Base-by-base conservation (phyloP, 169 alveolate species). In the Cryptosporidium meleagridis region DNA sequence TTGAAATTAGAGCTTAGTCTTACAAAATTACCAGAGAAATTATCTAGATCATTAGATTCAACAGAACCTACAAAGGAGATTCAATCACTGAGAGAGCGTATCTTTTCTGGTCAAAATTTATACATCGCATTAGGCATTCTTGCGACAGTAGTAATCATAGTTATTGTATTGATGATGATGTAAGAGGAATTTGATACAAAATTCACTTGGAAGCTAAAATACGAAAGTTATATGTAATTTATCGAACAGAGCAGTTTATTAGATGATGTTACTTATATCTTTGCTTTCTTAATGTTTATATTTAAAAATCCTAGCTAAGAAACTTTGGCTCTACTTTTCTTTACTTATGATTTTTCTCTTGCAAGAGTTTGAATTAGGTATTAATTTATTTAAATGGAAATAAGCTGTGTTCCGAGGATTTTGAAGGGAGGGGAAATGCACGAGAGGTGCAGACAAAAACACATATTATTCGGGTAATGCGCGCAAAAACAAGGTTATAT, bases 101-200 rank as follows among this genome's bases (percentile, higher is more conserved):
- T 80, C 48, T 80, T 62, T 39, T 37, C 68, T 45, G 89, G 89
- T 0, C 21, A 18, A 1, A 80, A 44, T 48, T 48, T 37, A 45
- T 80, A 80, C 51, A 29, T 65, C 10, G 73, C 89, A 12, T 9
- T 67, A 26, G 89, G 89, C 1, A 41, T 80, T 35, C 58, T 80
- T 10, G 73, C 45, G 16, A 62, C 75, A 31, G 89, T 80, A 33
- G 4, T 41, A 10, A 39, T 80, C 2, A 45, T 80, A 45, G 75
- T 67, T n/a, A 26, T 48, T 31, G 75, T 29, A 10, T 33, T 80
- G n/a, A 80, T 80, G 89, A 61, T 80, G 53, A 80, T 80, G 89
- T 80, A 80, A 48, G n/a, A 55, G 29, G 26, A 23, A 0, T 55
- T 55, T 9, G 35, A 7, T 9, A 55, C 35, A n/a, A 4, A 55